phyloP scores from a whole-genome alignment of 108 stramenopile species.

The Cyclotella kingstonii region DNA sequence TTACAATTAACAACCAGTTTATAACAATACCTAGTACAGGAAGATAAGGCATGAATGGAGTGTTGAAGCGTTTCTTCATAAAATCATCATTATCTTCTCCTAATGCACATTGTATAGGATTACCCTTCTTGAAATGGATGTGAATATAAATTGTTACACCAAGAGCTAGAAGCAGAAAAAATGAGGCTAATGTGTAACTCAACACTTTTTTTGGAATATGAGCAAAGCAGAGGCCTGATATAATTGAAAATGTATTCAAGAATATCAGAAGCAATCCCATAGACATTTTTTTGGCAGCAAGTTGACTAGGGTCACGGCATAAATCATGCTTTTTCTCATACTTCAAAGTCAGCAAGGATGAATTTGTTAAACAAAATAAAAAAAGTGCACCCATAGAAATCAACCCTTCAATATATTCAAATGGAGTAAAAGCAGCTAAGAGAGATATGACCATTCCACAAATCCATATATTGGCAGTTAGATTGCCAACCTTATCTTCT shows the following conservation, averaged over 20 bases:
- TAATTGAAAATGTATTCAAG: conserved; percentile 26
- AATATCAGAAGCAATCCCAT: conserved; percentile 30
- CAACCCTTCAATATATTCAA: conserved; percentile 70
- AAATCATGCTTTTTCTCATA: conserved; percentile 11
- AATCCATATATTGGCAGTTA: conserved; percentile 24
- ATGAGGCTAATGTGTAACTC: conserved; percentile 13
- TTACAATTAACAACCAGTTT: conserved; percentile 87
- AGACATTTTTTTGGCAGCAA: conserved; percentile 10
- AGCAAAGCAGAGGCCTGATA: conserved; percentile 27
- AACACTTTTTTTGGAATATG: conserved; percentile 5
- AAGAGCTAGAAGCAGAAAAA: conserved; percentile 26
- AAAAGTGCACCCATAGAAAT: conserved; percentile 78
- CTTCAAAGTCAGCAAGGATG: conserved; percentile 27
- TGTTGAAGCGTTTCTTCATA: conserved; percentile 46
- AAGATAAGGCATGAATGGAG: conserved; percentile 71
- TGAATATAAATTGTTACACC: conserved; percentile 20
- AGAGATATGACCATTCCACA: conserved; percentile 61
- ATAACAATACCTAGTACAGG: conserved; percentile 72
- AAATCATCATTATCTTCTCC: conserved; percentile 23
- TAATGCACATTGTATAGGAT: conserved; percentile 15
- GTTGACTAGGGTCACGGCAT: conserved; percentile 16
- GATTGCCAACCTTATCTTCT: conserved; percentile 66
- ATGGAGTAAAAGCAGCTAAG: conserved; percentile 82
- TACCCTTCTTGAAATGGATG: conserved; percentile 10
- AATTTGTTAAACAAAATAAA: conserved; percentile 64